These are phyloP conservation scores for Clohesyomyces aquaticus DNA, from an alignment of 495 filamentous ascomycete species.

Conservation along the genomic window DNA sequence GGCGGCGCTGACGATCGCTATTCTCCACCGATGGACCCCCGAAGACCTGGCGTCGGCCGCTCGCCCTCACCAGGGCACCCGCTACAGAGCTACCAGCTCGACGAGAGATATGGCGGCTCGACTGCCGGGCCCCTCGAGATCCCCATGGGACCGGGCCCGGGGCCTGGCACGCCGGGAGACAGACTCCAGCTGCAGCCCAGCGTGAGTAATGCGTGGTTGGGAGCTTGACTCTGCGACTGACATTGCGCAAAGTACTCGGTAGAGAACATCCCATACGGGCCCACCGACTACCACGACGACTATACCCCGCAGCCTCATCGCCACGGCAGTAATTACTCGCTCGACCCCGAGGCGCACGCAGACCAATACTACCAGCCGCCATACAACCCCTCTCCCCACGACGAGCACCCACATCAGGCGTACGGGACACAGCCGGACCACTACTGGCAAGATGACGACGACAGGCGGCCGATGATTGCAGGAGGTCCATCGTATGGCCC, in stretches of 20 bases:
- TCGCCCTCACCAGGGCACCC: slow-evolving; percentile 40
- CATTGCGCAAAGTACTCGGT: slow-evolving; percentile 67
- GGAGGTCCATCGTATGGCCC: slow-evolving; percentile 61
- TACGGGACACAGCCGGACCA: slow-evolving; percentile 56
- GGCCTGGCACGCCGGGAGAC: slow-evolving; percentile 38
- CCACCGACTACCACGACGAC: slow-evolving; percentile 67
- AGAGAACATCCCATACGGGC: slow-evolving; percentile 74
- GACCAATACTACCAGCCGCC: slow-evolving; percentile 84
- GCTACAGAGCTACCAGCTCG: slow-evolving; percentile 38
- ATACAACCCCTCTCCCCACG: slow-evolving; percentile 70
- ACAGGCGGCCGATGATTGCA: slow-evolving; percentile 64
- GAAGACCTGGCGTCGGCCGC: slow-evolving; percentile 39
- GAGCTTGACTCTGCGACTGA: slow-evolving; percentile 2
- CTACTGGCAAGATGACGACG: slow-evolving; percentile 60
- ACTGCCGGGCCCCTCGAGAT: slow-evolving; percentile 38
- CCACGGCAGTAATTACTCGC: slow-evolving; percentile 65
- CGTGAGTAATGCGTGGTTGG: slow-evolving; percentile 22
- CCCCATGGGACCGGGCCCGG: slow-evolving; percentile 42
- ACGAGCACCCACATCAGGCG: slow-evolving; percentile 62
- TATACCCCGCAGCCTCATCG: slow-evolving; percentile 50
- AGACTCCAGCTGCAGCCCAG: slow-evolving; percentile 42
- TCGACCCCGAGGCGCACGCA: slow-evolving; percentile 82
- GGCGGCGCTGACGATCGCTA: slow-evolving; percentile 32
- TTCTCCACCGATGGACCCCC: slow-evolving; percentile 37
- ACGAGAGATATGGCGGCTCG: slow-evolving; percentile 27